Evolutionary conservation across 208 protist species (phyloP).

Genomic region (Histomonas meleagridis): DNA sequence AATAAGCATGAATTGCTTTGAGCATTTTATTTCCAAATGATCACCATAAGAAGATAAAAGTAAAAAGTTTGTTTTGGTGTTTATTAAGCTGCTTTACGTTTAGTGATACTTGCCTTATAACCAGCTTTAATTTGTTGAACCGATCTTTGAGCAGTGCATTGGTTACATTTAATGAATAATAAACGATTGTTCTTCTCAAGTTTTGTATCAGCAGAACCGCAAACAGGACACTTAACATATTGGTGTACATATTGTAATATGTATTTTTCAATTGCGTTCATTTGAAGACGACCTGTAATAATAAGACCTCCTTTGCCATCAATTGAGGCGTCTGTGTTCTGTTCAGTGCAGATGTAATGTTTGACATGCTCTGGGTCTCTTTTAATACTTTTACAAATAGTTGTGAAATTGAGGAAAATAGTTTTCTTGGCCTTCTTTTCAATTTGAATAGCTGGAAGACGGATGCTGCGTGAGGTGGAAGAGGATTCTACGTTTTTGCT

Average conservation of each 20-base stretch:
- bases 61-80: too few species aligned
- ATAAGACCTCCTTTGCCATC: neutral
- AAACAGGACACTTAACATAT: constrained; percentile 28
- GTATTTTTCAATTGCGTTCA: neutral
- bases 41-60: too few species aligned
- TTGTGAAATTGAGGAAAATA: neutral
- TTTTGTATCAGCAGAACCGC: neutral
- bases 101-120: neutral
- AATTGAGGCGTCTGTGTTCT: constrained; percentile 5
- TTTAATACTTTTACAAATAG: neutral
- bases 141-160: neutral
- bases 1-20: too few species aligned
- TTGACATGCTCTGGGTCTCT: neutral
- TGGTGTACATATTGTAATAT: neutral
- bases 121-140: constrained; percentile 20
- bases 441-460: neutral
- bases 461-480: neutral
- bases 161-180: neutral
- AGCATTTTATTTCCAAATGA: too few species aligned
- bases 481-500: neutral
- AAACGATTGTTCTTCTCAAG: neutral
- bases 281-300: neutral
- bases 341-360: constrained; percentile 26
- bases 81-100: too few species aligned
- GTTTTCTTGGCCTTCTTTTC: neutral